Conservation (phyloP, 2,329 filamentous ascomycete species). For the Epichloe gansuensis region DNA sequence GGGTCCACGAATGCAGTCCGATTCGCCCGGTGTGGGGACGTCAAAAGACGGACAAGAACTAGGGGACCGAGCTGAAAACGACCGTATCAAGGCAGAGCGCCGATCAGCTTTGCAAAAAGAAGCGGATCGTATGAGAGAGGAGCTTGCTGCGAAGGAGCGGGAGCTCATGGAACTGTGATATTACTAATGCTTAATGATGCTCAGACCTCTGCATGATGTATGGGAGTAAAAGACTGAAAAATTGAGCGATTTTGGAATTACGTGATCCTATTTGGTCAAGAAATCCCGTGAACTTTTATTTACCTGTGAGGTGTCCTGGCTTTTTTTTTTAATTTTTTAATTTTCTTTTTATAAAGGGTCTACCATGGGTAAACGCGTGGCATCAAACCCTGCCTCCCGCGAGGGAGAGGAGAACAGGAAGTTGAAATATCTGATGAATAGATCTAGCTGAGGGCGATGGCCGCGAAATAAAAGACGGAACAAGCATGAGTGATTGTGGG, state of each 20-base stretch:
- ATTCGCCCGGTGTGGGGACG: constrained; percentile 11
- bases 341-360: too few species aligned
- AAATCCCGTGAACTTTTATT: too few species aligned
- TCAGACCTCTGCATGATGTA: background rate
- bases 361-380: too few species aligned
- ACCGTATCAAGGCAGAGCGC: constrained; percentile 45
- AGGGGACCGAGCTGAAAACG: constrained; percentile 28
- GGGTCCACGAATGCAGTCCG: constrained; percentile 11
- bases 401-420: too few species aligned
- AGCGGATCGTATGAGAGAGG: constrained; percentile 62
- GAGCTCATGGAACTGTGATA: constrained; percentile 40
- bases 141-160: constrained; percentile 60
- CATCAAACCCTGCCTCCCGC: too few species aligned
- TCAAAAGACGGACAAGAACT: constrained; percentile 10
- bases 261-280: too few species aligned
- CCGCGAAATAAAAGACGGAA: too few species aligned
- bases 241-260: background rate
- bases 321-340: too few species aligned
- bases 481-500: too few species aligned
- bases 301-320: too few species aligned
- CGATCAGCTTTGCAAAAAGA: constrained; percentile 57
- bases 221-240: background rate
- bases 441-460: too few species aligned
- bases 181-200: constrained; percentile 5
- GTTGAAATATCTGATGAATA: too few species aligned